Conservation (phyloP, 306 rosid genomes). For the Fragaria iinumae region DNA sequence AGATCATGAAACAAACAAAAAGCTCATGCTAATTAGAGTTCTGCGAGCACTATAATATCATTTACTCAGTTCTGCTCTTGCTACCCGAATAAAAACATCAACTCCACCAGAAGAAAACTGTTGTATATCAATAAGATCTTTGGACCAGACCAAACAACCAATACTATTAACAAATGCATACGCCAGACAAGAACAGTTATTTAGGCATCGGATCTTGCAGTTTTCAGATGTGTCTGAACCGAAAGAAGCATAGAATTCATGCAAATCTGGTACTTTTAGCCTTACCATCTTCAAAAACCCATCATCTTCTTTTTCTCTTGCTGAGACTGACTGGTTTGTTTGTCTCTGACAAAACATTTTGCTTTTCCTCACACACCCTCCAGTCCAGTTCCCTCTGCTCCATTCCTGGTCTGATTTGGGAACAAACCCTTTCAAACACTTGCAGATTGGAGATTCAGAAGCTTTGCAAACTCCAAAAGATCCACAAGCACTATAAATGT, state of each 20-base stretch:
- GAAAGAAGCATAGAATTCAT: not conserved
- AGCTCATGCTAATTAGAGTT: not conserved
- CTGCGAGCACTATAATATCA: not conserved
- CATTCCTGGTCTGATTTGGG: not conserved
- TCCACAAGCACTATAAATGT: slow-evolving; percentile 14
- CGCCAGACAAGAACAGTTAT: slow-evolving; percentile 38
- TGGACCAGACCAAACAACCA: slow-evolving; percentile 32
- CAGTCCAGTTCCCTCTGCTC: slow-evolving; percentile 13
- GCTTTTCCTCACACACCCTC: slow-evolving; percentile 15
- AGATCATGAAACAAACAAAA: not conserved
- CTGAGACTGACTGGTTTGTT: not conserved
- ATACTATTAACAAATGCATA: slow-evolving; percentile 13
- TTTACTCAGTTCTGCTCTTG: slow-evolving; percentile 43
- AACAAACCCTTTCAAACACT: not conserved
- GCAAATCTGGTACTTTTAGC: slow-evolving; percentile 19
- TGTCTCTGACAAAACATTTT: slow-evolving; percentile 8
- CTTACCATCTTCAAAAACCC: slow-evolving; percentile 2
- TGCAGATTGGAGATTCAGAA: too few relatives aligned
- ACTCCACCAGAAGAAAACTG: not conserved
- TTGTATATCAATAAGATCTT: slow-evolving; percentile 20
- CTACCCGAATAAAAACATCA: slow-evolving; percentile 14
- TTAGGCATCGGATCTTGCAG: slow-evolving; percentile 25
- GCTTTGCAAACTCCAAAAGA: slow-evolving; percentile 15
- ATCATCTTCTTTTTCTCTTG: not conserved
- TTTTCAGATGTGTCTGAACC: not conserved